Evolutionary conservation across 306 rosid species (phyloP), one percentile per base, ranked within the genome.

Genomic region (Boehmeria nivea): DNA sequence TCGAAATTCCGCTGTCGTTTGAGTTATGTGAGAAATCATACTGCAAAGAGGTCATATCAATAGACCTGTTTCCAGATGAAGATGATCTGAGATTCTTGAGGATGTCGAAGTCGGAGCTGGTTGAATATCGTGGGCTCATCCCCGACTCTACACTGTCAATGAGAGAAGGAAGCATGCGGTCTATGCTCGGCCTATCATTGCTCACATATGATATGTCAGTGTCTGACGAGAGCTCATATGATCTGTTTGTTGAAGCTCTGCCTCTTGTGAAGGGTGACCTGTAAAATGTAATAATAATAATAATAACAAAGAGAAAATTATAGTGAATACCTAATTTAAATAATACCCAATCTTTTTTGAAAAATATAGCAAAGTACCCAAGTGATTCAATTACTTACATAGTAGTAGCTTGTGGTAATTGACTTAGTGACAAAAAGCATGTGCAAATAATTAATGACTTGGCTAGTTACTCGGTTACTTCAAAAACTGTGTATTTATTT

Each of bases 181-280:
- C 94, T 33, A 31, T 1, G 40, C 94, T 80, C 12, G 88, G 83
- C 69, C 81, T 77, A 53, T 71, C 94, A 10, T 62, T 51, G 62
- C 90, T 84, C 71, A 90, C 90, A 18, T 72, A 90, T 37, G 95
- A 90, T 60, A 82, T 86, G 64, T 90, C 95, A 1, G 71, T 64
- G 14, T 86, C 95, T 0, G 52, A 12, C 19, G 73, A 62, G 43
- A 75, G 51, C 59, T 84, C 83, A 10, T 69, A 60, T 11, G 78
- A 15, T 61, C 47, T 87, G 72, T 61, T 67, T 59, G 6, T 16
- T 40, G 76, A 44, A 22, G 65, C 33, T 56, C 72, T 78, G 38
- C 54, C 57, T 60, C 84, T 74, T 27, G 67, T 48, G 60, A 90
- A 86, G 1, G 94, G 95, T 39, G 94, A 89, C 71, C 94, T 89